Evolutionary conservation across 352 stramenopile species (phyloP).

Genomic region (Blastocystis sp.): DNA sequence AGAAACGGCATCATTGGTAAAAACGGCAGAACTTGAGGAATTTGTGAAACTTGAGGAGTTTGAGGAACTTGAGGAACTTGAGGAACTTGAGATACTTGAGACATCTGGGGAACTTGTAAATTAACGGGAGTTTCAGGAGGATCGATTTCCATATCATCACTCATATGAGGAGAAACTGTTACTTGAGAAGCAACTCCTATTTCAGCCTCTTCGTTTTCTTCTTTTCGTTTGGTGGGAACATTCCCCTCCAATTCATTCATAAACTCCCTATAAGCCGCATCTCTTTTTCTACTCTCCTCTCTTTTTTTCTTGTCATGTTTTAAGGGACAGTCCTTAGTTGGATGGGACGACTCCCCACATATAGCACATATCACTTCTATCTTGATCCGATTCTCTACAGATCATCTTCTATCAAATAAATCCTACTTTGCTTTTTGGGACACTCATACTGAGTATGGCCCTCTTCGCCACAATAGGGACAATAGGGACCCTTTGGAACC

Average conservation of each 20-base stretch:
- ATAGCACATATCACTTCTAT: conserved; percentile 77
- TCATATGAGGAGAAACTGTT: background rate
- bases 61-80: background rate
- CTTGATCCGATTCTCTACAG: conserved; percentile 70
- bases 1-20: background rate
- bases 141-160: background rate
- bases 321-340: conserved; percentile 78
- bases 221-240: background rate
- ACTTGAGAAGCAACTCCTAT: background rate
- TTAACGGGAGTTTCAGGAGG: background rate
- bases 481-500: conserved; percentile 76
- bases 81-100: background rate
- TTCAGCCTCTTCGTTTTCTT: background rate
- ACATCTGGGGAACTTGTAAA: background rate
- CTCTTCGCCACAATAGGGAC: conserved; percentile 79
- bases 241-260: conserved; percentile 39
- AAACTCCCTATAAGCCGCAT: conserved; percentile 37
- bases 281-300: conserved; percentile 41
- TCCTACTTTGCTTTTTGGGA: conserved; percentile 78
- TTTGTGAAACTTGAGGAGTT: background rate
- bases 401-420: background rate
- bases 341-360: conserved; percentile 78
- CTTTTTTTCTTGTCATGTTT: conserved; percentile 67
- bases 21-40: background rate
- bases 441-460: conserved; percentile 80